These are phyloP conservation scores for Diaporthe citri DNA, from an alignment of 2,329 filamentous ascomycete species.

Conservation along the genomic window DNA sequence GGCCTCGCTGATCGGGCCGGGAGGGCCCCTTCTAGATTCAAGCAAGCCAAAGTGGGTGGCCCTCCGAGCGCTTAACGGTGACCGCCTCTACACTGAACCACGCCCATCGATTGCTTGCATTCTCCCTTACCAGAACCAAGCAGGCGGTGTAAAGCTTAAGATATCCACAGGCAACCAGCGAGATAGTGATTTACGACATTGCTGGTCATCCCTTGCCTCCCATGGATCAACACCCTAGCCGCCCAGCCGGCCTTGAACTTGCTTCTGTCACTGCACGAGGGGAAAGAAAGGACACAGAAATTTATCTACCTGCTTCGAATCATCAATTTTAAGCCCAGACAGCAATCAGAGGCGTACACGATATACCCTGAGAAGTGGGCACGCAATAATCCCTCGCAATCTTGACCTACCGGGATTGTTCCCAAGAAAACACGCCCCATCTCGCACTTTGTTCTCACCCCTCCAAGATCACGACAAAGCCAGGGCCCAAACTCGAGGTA, in stretches of 20 bases:
- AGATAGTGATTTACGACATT: not conserved
- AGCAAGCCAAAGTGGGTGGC: not conserved
- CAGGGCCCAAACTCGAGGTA: too few relatives aligned
- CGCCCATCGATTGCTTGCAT: not conserved
- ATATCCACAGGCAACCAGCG: not conserved
- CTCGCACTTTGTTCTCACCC: too few relatives aligned
- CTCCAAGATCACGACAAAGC: not conserved
- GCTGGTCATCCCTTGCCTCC: slow-evolving; percentile 9
- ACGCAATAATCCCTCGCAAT: too few relatives aligned
- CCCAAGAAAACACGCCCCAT: too few relatives aligned
- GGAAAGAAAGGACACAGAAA: not conserved
- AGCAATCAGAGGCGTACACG: too few relatives aligned
- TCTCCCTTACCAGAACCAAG: not conserved
- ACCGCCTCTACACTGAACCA: not conserved
- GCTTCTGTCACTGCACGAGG: not conserved
- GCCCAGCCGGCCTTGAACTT: not conserved
- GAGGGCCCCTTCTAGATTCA: not conserved
- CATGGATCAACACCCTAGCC: not conserved
- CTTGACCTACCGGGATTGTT: not conserved
- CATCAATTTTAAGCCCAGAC: not conserved
- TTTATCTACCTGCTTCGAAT: not conserved
- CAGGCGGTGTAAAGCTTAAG: not conserved
- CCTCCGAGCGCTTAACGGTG: not conserved
- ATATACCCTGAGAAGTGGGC: not conserved
- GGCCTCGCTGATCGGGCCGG: not conserved